These are phyloP conservation scores for Silene uniflora DNA, from an alignment of 148 eudicot genomes.

Conservation along the genomic window DNA sequence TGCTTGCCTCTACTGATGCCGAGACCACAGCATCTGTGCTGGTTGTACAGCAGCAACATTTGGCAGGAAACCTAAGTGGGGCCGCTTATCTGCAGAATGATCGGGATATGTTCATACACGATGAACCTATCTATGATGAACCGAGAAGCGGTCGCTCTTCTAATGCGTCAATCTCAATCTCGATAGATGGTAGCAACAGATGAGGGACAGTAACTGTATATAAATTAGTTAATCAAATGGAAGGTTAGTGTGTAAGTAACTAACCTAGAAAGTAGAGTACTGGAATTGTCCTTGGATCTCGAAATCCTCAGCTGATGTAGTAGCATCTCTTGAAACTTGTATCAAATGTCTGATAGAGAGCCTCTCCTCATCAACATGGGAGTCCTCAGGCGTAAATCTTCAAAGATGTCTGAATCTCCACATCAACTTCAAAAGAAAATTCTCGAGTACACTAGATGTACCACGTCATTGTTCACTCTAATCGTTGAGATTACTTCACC, in stretches of 20 bases:
- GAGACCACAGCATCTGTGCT: constrained; percentile 46
- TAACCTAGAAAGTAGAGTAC: constrained; percentile 3
- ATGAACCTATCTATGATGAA: constrained; percentile 17
- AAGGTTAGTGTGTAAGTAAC: constrained; percentile 7
- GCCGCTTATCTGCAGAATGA: constrained; percentile 14
- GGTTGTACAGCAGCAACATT: constrained; percentile 68
- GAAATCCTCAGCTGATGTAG: constrained; percentile 6
- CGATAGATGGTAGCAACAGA: constrained; percentile 21
- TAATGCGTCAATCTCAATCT: constrained; percentile 8
- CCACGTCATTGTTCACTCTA: neutral
- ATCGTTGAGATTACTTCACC: too few relatives aligned
- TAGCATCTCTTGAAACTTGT: constrained; percentile 17
- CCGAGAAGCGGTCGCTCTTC: constrained; percentile 2
- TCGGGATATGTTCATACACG: constrained; percentile 15
- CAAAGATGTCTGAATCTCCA: neutral
- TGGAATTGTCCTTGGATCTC: neutral
- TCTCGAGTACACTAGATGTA: neutral
- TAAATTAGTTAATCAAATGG: neutral
- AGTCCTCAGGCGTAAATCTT: neutral
- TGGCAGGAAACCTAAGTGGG: constrained; percentile 24
- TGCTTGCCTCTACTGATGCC: constrained; percentile 51
- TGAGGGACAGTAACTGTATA: constrained; percentile 9
- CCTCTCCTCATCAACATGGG: neutral
- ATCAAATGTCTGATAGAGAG: neutral
- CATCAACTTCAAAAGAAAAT: neutral